Evolutionary conservation across 345 rosid genomes (phyloP), one percentile per base, ranked within the genome.

Genomic region (Populus alba): DNA sequence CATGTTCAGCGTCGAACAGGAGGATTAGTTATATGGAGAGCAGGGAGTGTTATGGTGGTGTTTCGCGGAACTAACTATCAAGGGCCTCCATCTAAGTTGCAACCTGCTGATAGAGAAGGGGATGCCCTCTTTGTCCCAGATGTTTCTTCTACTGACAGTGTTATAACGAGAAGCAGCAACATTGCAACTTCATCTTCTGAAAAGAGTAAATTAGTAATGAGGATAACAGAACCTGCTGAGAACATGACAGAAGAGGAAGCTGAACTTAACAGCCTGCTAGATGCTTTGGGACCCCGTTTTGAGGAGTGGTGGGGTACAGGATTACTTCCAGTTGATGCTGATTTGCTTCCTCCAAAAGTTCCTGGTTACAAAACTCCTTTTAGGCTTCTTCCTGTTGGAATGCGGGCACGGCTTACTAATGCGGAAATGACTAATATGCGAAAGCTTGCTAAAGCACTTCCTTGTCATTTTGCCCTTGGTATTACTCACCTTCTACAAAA

Each of bases 241-340:
- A 83, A 47, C 77, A 80, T 91, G 91, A 91, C 92, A 1, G 94
- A 90, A 81, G 97, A 91, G 85, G 99, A 97, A 85, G 87, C 78
- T 71, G 98, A 97, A 81, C 92, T 77, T 83, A 87, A 91, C 79
- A 79, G 76, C 70, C 79, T 97, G 71, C 77, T 97, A 73, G 99
- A 97, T 81, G 90, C 92, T 81, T 87, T 97, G 77, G 99, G 99
- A 43, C 92, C 97, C 76, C 95, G 97, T 68, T 97, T 94, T 74
- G 90, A 89, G 22, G 99, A 90, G 82, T 94, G 95, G 94, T 97
- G 99, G 99, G 99, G 99, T 62, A 97, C 98, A 18, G 99, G 99
- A 74, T 83, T 97, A 38, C 92, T 94, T 71, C 99, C 98, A 1
- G 97, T 97, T 72, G 92, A 97, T 87, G 99, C 98, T 27, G 98